A percentile compares a stretch with the other conserved stretches of the same genome.
These are phyloP conservation scores for Trichoderma atrobrunneum DNA, from an alignment of 2,329 filamentous ascomycete species.

Conservation along the genomic window DNA sequence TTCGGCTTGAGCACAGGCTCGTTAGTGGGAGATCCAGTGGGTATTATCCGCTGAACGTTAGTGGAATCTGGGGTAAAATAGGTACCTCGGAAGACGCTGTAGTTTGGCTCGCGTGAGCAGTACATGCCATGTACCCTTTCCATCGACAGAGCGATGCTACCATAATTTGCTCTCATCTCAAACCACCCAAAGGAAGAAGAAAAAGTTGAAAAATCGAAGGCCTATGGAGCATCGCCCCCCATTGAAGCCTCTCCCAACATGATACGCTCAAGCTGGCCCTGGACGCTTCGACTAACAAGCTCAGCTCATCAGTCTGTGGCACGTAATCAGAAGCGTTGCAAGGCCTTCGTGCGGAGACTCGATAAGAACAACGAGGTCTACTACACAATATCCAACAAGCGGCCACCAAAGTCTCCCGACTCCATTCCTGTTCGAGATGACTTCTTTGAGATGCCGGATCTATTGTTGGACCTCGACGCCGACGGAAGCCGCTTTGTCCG, in stretches of 20 bases:
- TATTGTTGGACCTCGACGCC: slow-evolving; percentile 53
- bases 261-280: slow-evolving; percentile 21
- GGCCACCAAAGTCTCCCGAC: slow-evolving; percentile 14
- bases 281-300: slow-evolving; percentile 18
- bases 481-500: slow-evolving; percentile 45
- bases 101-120: slow-evolving; percentile 12
- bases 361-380: slow-evolving; percentile 27
- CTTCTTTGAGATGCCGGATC: slow-evolving; percentile 41
- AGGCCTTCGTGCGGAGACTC: slow-evolving; percentile 27
- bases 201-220: neutral
- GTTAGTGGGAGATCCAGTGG: slow-evolving; percentile 17
- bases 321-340: slow-evolving; percentile 20
- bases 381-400: slow-evolving; percentile 28
- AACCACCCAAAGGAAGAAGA: neutral
- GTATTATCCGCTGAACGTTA: slow-evolving; percentile 12
- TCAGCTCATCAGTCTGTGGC: slow-evolving; percentile 4
- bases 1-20: neutral
- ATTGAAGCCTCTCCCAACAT: slow-evolving; percentile 12
- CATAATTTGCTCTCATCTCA: slow-evolving; percentile 1
- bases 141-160: neutral
- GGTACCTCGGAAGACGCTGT: neutral
- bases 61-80: slow-evolving; percentile 18
- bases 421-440: slow-evolving; percentile 21
- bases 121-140: neutral
- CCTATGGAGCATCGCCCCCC: neutral